phyloP scores from a whole-genome alignment of 1,139 yeast species.

The Lodderomyces orthopsilosis region DNA sequence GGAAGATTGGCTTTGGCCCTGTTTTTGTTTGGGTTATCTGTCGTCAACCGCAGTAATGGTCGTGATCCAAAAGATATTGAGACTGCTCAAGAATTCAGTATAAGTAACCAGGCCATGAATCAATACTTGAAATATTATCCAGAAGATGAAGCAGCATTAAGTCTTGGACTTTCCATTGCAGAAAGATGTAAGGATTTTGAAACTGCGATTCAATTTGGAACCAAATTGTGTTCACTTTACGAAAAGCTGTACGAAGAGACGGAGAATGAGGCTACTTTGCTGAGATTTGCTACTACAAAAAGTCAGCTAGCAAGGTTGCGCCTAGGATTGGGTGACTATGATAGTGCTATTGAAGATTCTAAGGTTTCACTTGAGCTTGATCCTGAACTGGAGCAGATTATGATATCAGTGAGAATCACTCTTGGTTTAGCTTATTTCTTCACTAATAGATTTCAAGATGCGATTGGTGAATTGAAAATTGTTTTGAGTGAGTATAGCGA shows the following conservation, averaged over 20 bases:
- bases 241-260: conserved; percentile 59
- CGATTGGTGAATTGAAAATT: conserved; percentile 63
- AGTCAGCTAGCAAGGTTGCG: conserved; percentile 69
- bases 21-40: conserved; percentile 64
- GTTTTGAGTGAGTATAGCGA: conserved; percentile 50
- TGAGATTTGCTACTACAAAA: conserved; percentile 57
- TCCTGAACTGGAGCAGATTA: conserved; percentile 11
- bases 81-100: conserved; percentile 61
- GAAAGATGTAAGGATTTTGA: conserved; percentile 71
- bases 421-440: conserved; percentile 71
- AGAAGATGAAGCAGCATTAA: conserved; percentile 58
- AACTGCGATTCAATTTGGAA: conserved; percentile 49
- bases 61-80: conserved; percentile 53
- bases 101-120: conserved; percentile 70
- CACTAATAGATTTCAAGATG: conserved; percentile 54
- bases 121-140: conserved; percentile 72
- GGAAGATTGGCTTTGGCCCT: conserved; percentile 74
- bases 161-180: conserved; percentile 53
- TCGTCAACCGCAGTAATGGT: conserved; percentile 43
- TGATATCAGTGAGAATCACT: conserved; percentile 63
- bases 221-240: conserved; percentile 43
- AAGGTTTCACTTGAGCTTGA: conserved; percentile 47
- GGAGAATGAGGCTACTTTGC: conserved; percentile 48
- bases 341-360: conserved; percentile 59
- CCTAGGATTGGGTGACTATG: conserved; percentile 57